Base-by-base conservation (phyloP, 352 stramenopile genomes). In the Globisporangium echinulatum region DNA sequence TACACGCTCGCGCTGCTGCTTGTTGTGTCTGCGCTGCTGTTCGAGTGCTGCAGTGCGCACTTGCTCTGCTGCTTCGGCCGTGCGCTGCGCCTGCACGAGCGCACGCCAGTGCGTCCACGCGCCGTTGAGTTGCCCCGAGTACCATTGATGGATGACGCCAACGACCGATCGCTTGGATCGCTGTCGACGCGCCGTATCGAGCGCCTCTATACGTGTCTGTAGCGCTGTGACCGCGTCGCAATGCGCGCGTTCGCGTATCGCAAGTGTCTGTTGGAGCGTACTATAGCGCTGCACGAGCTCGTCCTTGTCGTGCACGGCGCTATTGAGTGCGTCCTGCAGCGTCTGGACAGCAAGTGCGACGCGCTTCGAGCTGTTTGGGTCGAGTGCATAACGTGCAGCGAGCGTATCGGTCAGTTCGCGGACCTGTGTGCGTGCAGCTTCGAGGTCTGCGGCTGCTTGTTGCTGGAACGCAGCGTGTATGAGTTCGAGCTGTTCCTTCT, bases 231-330 rank as follows among this genome's bases (percentile, higher is more conserved):
- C 53, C 36, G 59, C 63, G 7, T 69, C 48, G 15, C 39, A 37
- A 9, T 76, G 61, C 0, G 83, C 64, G 0, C 53, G 56, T 7
- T 87, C 63, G 8, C 85, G 62, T 13, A 58, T 54, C 6, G 61
- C 55, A 63, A 75, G 75, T 7, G 74, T 51, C 14, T 77, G 49
- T 37, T 74, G 70, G 1, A 88, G 68, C 43, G 71, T 62, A 0
- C 56, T 63, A 53, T 79, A 77, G 8, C 74, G 60, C 14, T 79
- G 59, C 4, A 59, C 63, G 11, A 94, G 62, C 58, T 86, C 77
- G n/a, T 90, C 80, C 52, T 92, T 89, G 50, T 90, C 80, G 14
- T 76, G 57, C 38, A 87, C 54, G 2, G 74, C 68, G 14, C 74
- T 69, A 7, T 90, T 75, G 25, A 94, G 70, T 33, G 82, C 69